Evolutionary conservation across 2,329 filamentous ascomycete species (phyloP).

Genomic region (Pseudocercospora vitis): DNA sequence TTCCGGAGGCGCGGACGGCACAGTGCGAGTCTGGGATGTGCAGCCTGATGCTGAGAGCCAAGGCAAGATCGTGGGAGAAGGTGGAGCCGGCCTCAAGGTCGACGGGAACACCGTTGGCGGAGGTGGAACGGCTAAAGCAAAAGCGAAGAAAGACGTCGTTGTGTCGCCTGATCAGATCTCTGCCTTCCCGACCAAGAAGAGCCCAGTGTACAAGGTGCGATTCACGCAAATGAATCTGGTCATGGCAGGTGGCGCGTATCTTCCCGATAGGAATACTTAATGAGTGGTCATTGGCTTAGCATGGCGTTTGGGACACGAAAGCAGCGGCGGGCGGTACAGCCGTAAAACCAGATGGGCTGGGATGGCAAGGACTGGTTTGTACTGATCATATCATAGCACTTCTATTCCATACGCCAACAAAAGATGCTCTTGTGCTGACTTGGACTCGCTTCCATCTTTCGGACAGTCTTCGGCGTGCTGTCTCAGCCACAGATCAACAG

Average conservation of each 20-base stretch:
- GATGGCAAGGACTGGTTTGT: neutral
- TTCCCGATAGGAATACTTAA: conserved; percentile 45
- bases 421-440: neutral
- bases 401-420: neutral
- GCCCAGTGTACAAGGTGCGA: conserved; percentile 85
- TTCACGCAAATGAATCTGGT: conserved; percentile 96
- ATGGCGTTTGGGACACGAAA: conserved; percentile 18
- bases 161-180: conserved; percentile 92
- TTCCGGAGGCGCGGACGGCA: conserved; percentile 87
- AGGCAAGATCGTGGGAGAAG: conserved; percentile 54
- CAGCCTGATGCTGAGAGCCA: conserved; percentile 51
- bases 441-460: neutral
- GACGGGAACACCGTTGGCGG: conserved; percentile 44
- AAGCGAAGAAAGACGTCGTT: conserved; percentile 85
- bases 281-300: conserved; percentile 12
- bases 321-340: conserved; percentile 7
- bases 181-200: conserved; percentile 94
- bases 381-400: neutral
- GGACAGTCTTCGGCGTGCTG: neutral
- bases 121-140: conserved; percentile 49
- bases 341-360: conserved; percentile 12
- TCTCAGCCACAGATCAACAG: neutral
- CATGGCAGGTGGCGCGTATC: conserved; percentile 73
- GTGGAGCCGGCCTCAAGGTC: conserved; percentile 50
- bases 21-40: conserved; percentile 92